These are phyloP conservation scores for Backusella psychrophila DNA, from an alignment of 192 early-diverging fungal species.

Conservation along the genomic window DNA sequence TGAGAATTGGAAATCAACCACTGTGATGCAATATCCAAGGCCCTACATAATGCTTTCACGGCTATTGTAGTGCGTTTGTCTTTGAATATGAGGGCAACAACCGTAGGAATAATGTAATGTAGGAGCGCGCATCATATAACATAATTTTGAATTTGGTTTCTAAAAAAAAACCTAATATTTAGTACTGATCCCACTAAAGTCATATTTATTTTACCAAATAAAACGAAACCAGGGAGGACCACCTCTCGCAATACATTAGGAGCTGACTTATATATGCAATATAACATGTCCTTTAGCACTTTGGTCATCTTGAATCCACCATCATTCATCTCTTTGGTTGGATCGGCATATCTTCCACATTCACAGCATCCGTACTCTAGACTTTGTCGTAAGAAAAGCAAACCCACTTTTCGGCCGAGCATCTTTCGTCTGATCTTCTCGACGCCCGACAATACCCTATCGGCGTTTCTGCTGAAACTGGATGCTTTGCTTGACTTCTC, in stretches of 20 bases:
- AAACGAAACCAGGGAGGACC: neutral
- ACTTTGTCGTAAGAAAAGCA: too few relatives aligned
- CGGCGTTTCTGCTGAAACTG: neutral
- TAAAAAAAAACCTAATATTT: neutral
- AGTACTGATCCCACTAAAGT: neutral
- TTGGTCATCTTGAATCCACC: neutral
- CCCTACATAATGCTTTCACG: too few relatives aligned
- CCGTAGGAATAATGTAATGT: too few relatives aligned
- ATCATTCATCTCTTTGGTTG: neutral
- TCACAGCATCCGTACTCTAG: neutral
- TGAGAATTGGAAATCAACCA: too few relatives aligned
- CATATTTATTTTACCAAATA: neutral
- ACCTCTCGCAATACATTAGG: neutral
- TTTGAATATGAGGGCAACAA: too few relatives aligned
- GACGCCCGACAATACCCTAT: too few relatives aligned
- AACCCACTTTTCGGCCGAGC: too few relatives aligned
- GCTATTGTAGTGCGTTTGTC: too few relatives aligned
- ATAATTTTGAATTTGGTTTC: neutral
- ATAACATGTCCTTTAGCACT: neutral
- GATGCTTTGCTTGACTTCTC: slow-evolving; percentile 6
- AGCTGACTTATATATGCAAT: neutral
- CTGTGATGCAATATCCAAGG: too few relatives aligned
- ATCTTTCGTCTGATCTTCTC: too few relatives aligned
- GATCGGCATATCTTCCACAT: neutral
- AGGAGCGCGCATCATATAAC: neutral